These are phyloP conservation scores for Mycena galericulata DNA, from an alignment of 768 basidiomycete genomes.

Conservation along the genomic window DNA sequence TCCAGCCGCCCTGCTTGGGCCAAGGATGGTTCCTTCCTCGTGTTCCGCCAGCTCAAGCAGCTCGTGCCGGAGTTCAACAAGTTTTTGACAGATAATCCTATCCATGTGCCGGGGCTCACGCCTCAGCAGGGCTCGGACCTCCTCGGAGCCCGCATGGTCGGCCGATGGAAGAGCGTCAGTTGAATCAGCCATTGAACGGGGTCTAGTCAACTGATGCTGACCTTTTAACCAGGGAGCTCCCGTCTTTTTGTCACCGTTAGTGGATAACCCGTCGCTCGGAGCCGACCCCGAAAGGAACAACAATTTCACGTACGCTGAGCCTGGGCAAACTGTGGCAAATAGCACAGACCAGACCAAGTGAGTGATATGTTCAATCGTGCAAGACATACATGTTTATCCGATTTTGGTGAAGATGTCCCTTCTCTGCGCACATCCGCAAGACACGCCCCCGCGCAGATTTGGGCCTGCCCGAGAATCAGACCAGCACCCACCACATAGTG, in stretches of 20 bases:
- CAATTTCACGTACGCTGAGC: conserved; percentile 18
- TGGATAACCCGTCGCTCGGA: conserved; percentile 27
- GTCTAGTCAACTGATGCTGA: conserved; percentile 14
- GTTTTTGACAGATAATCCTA: conserved; percentile 36
- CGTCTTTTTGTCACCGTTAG: conserved; percentile 30
- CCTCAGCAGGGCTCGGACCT: conserved; percentile 40
- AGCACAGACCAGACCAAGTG: conserved; percentile 24
- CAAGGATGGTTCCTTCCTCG: conserved; percentile 48
- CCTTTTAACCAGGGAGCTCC: conserved; percentile 38
- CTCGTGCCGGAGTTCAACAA: conserved; percentile 47
- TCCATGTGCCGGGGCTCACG: conserved; percentile 29
- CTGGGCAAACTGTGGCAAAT: conserved; percentile 5
- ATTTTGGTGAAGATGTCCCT: conserved; percentile 15
- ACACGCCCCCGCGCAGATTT: conserved; percentile 42
- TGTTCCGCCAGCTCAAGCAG: conserved; percentile 49
- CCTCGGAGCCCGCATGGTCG: conserved; percentile 47
- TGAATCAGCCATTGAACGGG: too few relatives aligned
- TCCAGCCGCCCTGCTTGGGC: conserved; percentile 36
- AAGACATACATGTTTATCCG: neutral
- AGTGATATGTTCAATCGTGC: neutral
- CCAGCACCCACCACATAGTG: conserved; percentile 39
- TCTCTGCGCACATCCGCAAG: conserved; percentile 33
- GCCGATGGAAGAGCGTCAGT: conserved; percentile 48
- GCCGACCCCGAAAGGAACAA: conserved; percentile 25
- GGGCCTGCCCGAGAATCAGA: conserved; percentile 29